phyloP scores from a whole-genome alignment of 108 stramenopile genomes.

The Nitzschia inconspicua region DNA sequence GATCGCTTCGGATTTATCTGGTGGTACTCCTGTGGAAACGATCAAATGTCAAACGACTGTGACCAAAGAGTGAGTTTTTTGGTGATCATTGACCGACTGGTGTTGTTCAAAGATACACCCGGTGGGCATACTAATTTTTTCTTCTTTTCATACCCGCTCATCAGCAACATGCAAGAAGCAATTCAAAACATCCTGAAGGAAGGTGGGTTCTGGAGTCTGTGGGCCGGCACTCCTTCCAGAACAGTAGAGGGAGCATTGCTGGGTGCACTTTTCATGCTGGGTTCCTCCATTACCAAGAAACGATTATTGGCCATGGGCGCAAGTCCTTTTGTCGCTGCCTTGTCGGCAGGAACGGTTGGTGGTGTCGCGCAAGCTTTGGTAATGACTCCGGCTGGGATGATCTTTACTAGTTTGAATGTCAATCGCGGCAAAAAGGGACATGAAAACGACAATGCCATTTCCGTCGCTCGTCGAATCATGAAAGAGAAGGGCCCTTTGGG shows the following conservation, averaged over 20 bases:
- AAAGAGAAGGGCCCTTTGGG: slow-evolving; percentile 40
- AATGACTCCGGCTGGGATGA: slow-evolving; percentile 54
- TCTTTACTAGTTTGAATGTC: slow-evolving; percentile 48
- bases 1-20: slow-evolving; percentile 50
- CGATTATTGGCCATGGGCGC: slow-evolving; percentile 32
- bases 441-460: slow-evolving; percentile 46
- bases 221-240: slow-evolving; percentile 46
- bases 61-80: slow-evolving; percentile 13
- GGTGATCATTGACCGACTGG: too few relatives aligned
- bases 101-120: too few relatives aligned
- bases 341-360: slow-evolving; percentile 43
- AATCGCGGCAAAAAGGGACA: slow-evolving; percentile 30
- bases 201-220: slow-evolving; percentile 36
- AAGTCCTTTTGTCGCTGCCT: slow-evolving; percentile 22
- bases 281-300: slow-evolving; percentile 27
- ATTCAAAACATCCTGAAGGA: slow-evolving; percentile 23
- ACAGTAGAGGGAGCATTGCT: slow-evolving; percentile 42
- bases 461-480: slow-evolving; percentile 33
- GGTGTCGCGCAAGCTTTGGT: slow-evolving; percentile 51
- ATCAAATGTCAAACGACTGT: slow-evolving; percentile 48
- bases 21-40: slow-evolving; percentile 51
- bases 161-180: slow-evolving; percentile 26
- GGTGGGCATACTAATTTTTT: too few relatives aligned
- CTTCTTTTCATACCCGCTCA: not conserved
- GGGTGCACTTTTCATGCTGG: slow-evolving; percentile 43